Evolutionary conservation across 2,329 filamentous ascomycete species (phyloP).

Genomic region (Boeremia exigua): DNA sequence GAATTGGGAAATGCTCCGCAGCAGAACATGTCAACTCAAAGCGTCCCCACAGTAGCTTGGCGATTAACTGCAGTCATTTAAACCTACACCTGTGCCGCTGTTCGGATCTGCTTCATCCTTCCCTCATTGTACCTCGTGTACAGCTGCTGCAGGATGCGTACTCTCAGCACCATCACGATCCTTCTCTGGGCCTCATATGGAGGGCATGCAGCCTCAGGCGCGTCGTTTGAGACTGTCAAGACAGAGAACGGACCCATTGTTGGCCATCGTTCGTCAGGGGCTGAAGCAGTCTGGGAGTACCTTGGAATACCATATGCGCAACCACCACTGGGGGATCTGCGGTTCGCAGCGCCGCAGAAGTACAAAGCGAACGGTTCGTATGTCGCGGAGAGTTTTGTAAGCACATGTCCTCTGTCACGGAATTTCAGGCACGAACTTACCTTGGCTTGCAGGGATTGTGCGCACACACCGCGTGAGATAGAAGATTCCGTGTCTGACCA

Average conservation of each 20-base stretch:
- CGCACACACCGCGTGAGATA: not conserved
- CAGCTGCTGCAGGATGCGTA: not conserved
- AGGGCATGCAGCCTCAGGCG: not conserved
- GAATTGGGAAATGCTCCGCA: too few relatives aligned
- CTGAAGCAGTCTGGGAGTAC: conserved; percentile 35
- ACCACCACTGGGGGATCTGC: conserved; percentile 38
- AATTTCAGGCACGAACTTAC: not conserved
- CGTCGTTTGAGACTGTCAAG: not conserved
- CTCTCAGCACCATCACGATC: not conserved
- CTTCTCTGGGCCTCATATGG: not conserved
- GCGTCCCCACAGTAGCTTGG: too few relatives aligned
- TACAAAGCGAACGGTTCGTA: conserved; percentile 16
- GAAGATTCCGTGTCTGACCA: conserved; percentile 2
- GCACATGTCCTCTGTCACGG: not conserved
- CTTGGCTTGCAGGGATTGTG: conserved; percentile 17
- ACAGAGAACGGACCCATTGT: conserved; percentile 25
- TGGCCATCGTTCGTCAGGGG: conserved; percentile 32
- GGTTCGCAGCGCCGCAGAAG: conserved; percentile 36
- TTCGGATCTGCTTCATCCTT: not conserved
- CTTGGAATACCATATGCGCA: conserved; percentile 44
- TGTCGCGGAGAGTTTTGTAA: conserved; percentile 21
- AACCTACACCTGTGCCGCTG: too few relatives aligned
- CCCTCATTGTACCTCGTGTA: not conserved
- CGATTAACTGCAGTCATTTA: too few relatives aligned
- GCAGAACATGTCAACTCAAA: too few relatives aligned